Evolutionary conservation across 345 rosid species (phyloP).

Genomic region (Pseudoturritis turrita): DNA sequence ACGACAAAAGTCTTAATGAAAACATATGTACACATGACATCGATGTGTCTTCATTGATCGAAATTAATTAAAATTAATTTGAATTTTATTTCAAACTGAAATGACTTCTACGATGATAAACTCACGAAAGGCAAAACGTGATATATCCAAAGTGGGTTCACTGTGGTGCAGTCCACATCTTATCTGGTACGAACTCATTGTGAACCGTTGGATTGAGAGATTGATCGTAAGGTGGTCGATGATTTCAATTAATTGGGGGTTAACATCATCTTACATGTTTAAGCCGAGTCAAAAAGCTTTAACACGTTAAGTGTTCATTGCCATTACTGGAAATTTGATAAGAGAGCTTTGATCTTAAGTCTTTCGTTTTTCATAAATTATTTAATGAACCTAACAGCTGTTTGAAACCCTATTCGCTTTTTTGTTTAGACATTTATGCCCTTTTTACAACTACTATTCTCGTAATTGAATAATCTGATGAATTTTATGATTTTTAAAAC

Average conservation of each 20-base stretch:
- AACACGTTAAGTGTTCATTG: conserved; percentile 39
- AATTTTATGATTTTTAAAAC: not conserved
- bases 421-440: not conserved
- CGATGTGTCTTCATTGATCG: conserved; percentile 22
- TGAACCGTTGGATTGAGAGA: conserved; percentile 12
- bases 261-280: conserved; percentile 49
- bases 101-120: conserved; percentile 32
- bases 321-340: conserved; percentile 46
- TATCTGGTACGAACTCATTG: conserved; percentile 26
- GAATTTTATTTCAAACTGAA: conserved; percentile 17
- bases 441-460: not conserved
- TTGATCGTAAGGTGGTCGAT: conserved; percentile 24
- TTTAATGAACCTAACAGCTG: conserved; percentile 27
- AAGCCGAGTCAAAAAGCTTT: conserved; percentile 47
- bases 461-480: not conserved
- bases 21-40: conserved; percentile 31
- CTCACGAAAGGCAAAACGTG: conserved; percentile 22
- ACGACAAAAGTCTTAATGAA: conserved; percentile 37
- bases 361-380: conserved; percentile 11
- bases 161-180: conserved; percentile 46
- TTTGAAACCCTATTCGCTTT: conserved; percentile 19
- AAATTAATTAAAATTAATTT: conserved; percentile 10
- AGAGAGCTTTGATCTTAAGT: conserved; percentile 33
- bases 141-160: conserved; percentile 39
- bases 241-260: conserved; percentile 22